phyloP scores from a whole-genome alignment of 176 grass and related monocot genomes.

The Panicum miliaceum region DNA sequence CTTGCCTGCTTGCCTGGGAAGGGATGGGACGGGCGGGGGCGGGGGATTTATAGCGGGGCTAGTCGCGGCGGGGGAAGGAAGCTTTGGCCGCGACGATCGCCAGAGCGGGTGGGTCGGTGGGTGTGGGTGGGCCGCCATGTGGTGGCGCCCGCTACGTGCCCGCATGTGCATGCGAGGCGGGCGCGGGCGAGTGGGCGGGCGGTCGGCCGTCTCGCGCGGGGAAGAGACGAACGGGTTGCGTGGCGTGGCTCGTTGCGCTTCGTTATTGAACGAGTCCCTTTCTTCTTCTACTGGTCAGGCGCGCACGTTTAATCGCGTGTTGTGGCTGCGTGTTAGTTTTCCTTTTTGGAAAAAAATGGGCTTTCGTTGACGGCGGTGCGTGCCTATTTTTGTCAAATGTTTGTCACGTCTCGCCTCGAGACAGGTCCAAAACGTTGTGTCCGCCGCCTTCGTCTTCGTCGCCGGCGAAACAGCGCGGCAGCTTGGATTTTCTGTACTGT shows the following conservation, averaged over 20 bases:
- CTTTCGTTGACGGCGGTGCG: not conserved
- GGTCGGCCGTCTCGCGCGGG: conserved; percentile 22
- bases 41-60: conserved; percentile 63
- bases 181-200: not conserved
- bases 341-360: not conserved
- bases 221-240: conserved; percentile 22
- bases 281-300: not conserved
- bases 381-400: not conserved
- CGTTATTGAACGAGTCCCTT: conserved; percentile 23
- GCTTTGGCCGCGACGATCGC: conserved; percentile 10
- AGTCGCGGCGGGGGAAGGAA: not conserved
- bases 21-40: not conserved
- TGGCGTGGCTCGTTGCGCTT: not conserved
- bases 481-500: too few relatives aligned
- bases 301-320: conserved; percentile 3
- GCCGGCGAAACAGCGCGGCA: not conserved
- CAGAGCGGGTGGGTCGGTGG: conserved; percentile 28
- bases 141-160: conserved; percentile 44
- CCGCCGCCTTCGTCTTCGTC: not conserved
- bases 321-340: not conserved
- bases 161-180: conserved; percentile 48
- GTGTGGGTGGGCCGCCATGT: conserved; percentile 48
- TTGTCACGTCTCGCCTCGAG: not conserved
- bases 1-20: conserved; percentile 50
- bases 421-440: not conserved